Conservation (phyloP, 2,329 filamentous ascomycete species). For the Sphaerulina vaccinii region DNA sequence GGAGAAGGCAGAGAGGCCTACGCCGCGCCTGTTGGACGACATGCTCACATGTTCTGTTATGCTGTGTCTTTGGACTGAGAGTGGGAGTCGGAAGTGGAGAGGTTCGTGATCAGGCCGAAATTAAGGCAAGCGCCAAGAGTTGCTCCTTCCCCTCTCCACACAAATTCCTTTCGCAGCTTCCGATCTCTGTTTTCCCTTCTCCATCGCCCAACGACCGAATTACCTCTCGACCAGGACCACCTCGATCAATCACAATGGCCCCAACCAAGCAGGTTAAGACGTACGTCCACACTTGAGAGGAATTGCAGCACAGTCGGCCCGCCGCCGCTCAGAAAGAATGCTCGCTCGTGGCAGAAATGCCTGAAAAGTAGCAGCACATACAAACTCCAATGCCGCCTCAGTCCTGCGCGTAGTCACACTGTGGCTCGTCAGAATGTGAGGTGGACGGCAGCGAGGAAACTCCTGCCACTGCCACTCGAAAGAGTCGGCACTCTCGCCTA, state of each 20-base stretch:
- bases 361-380: slow-evolving; percentile 20
- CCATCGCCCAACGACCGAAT: slow-evolving; percentile 34
- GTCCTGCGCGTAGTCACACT: slow-evolving; percentile 38
- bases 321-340: slow-evolving; percentile 57
- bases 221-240: slow-evolving; percentile 25
- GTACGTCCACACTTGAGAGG: slow-evolving; percentile 51
- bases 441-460: slow-evolving; percentile 19
- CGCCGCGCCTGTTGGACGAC: slow-evolving; percentile 66
- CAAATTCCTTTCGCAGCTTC: slow-evolving; percentile 21
- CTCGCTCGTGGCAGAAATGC: slow-evolving; percentile 25
- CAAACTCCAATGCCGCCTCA: slow-evolving; percentile 33
- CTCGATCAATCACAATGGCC: slow-evolving; percentile 53
- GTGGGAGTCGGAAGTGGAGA: neutral
- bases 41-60: slow-evolving; percentile 32
- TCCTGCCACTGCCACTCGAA: slow-evolving; percentile 24
- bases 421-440: slow-evolving; percentile 40
- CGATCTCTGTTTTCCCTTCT: slow-evolving; percentile 16
- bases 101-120: slow-evolving; percentile 4
- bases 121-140: slow-evolving; percentile 9
- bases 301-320: slow-evolving; percentile 74
- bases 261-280: slow-evolving; percentile 49
- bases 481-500: slow-evolving; percentile 32
- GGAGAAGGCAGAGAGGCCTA: slow-evolving; percentile 87
- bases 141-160: slow-evolving; percentile 3
- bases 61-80: neutral